Percentiles rank a stretch among this genome's conserved stretches.
These are phyloP conservation scores for Pleurozium schreberi DNA, from an alignment of 225 moss, liverwort and hornwort species.

Conservation along the genomic window DNA sequence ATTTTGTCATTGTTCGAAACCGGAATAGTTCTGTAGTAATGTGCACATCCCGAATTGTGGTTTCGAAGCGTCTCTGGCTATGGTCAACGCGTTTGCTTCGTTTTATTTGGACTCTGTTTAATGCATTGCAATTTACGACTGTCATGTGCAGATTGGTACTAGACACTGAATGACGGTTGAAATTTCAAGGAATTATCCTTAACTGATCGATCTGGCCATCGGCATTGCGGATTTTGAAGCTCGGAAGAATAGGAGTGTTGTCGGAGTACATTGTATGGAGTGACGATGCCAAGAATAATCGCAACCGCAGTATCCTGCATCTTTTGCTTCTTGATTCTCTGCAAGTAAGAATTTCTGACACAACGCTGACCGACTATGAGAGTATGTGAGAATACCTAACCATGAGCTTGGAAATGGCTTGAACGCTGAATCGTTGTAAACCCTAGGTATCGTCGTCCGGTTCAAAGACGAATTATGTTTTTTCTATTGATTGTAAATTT, in stretches of 20 bases:
- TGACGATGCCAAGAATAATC: neutral
- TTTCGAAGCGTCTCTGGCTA: neutral
- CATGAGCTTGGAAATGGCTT: neutral
- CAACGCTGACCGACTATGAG: neutral
- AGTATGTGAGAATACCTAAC: neutral
- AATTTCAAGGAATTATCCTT: neutral
- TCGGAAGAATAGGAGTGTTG: neutral
- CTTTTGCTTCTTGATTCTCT: neutral
- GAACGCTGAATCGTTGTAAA: neutral
- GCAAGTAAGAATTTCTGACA: slow-evolving; percentile 3
- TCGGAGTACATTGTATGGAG: neutral
- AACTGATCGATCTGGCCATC: neutral
- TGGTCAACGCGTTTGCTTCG: neutral
- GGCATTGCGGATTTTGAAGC: neutral
- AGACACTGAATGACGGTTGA: neutral
- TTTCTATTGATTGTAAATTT: neutral
- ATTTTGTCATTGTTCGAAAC: neutral
- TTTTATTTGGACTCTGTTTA: neutral
- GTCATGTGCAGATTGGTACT: neutral
- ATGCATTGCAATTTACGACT: neutral
- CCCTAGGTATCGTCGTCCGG: neutral
- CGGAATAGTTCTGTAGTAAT: neutral
- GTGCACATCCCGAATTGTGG: neutral
- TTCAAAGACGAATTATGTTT: neutral
- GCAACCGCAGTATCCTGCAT: neutral